Conservation (phyloP, 305 asterid species). For the Ilex paraguariensis region DNA sequence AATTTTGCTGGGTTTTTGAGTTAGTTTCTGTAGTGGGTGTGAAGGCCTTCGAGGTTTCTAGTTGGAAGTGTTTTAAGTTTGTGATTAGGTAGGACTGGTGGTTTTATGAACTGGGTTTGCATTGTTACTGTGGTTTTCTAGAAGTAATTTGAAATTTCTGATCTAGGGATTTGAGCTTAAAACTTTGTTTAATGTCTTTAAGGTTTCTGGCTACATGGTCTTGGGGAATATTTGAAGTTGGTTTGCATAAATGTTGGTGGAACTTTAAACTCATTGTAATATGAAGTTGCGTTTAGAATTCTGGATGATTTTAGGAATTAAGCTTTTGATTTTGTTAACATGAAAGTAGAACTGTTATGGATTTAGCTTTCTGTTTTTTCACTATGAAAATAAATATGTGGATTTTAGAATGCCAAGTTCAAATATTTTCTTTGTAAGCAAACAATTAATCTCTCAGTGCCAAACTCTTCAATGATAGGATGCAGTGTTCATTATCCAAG, state of each 20-base stretch:
- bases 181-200: neutral
- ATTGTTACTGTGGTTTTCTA: conserved; percentile 4
- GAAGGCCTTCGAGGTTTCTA: conserved; percentile 7
- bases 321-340: too few species aligned
- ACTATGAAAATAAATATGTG: too few species aligned
- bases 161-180: neutral
- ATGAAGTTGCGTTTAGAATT: neutral
- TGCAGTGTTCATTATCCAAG: too few species aligned
- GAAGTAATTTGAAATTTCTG: conserved; percentile 18
- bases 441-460: too few species aligned
- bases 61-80: neutral
- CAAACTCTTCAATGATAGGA: too few species aligned
- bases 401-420: conserved; percentile 7
- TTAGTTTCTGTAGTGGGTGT: conserved; percentile 15
- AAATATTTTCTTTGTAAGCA: neutral
- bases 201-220: neutral
- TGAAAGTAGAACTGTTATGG: too few species aligned
- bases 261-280: neutral
- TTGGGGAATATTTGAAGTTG: neutral
- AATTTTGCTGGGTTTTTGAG: conserved; percentile 10
- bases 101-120: conserved; percentile 8
- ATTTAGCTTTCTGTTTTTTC: too few species aligned
- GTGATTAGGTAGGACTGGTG: conserved; percentile 6
- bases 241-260: neutral
- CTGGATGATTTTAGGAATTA: neutral